phyloP scores from a whole-genome alignment of 129 eudicot species.

The Gnaphalium uliginosum region DNA sequence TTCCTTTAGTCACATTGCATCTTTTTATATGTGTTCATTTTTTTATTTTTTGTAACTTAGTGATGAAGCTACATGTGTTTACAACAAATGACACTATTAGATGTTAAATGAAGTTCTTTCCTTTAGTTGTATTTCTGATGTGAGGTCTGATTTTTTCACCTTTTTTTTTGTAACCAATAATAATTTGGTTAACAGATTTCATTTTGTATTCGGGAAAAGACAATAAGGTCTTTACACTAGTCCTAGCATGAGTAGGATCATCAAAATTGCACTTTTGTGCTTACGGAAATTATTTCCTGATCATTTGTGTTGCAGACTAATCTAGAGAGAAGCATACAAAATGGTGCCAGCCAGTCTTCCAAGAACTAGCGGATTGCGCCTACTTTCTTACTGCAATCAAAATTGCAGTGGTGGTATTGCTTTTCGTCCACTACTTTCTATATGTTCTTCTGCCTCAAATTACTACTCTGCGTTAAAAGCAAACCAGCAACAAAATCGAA shows the following conservation, averaged over 20 bases:
- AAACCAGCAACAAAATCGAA: conserved; percentile 30
- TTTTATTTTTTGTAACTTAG: conserved; percentile 1
- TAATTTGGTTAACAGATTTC: background rate
- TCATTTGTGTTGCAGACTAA: conserved; percentile 16
- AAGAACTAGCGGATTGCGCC: conserved; percentile 38
- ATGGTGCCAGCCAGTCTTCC: conserved; percentile 56
- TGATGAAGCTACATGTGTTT: background rate
- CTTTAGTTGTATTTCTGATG: background rate
- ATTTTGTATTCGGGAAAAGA: background rate
- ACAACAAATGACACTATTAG: background rate
- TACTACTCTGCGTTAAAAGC: conserved; percentile 22
- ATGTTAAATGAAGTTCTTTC: background rate
- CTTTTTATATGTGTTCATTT: background rate
- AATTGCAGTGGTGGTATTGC: conserved; percentile 29
- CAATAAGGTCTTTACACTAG: background rate
- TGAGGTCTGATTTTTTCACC: background rate
- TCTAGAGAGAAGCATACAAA: conserved; percentile 7
- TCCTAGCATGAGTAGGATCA: background rate
- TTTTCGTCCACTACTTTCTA: conserved; percentile 34
- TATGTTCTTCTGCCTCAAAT: conserved; percentile 21
- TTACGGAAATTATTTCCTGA: background rate
- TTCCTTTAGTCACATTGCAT: background rate
- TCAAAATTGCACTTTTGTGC: background rate
- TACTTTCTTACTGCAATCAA: conserved; percentile 43
- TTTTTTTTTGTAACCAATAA: background rate